Conservation (phyloP, 768 basidiomycete genomes). For the Asterophora lycoperdoides region DNA sequence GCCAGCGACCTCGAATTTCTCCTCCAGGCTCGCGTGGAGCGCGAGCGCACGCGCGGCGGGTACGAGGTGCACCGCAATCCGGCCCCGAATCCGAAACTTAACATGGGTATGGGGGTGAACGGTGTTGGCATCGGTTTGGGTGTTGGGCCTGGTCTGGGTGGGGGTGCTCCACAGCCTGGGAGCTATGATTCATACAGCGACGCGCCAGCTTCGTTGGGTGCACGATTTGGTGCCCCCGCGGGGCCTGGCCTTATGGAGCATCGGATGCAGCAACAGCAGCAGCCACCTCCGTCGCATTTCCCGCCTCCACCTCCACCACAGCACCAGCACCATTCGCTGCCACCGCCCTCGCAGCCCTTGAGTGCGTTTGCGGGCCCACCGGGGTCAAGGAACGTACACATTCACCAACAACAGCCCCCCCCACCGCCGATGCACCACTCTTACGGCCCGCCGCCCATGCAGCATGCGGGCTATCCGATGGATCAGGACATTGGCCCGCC, state of each 20-base stretch:
- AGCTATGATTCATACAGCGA: no score
- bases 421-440: slow-evolving; percentile 12
- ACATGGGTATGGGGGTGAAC: slow-evolving; percentile 1
- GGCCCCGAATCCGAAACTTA: slow-evolving; percentile 6
- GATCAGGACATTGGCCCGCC: slow-evolving; percentile 8
- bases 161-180: no score
- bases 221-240: no score
- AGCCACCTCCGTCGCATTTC: slow-evolving; percentile 2
- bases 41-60: slow-evolving; percentile 14
- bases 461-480: slow-evolving; percentile 16
- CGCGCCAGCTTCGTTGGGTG: no score
- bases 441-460: slow-evolving; percentile 3
- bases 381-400: slow-evolving; percentile 17
- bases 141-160: no score
- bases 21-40: slow-evolving; percentile 38
- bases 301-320: slow-evolving; percentile 5
- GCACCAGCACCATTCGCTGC: slow-evolving; percentile 11
- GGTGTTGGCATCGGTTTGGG: neutral
- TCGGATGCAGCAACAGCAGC: slow-evolving; percentile 2
- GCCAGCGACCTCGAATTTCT: slow-evolving; percentile 52
- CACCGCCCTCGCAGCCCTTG: slow-evolving; percentile 4
- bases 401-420: slow-evolving; percentile 8
- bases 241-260: no score
- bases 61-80: slow-evolving; percentile 17
- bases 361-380: slow-evolving; percentile 11